These are phyloP conservation scores for Metschnikowia continentalis DNA, from an alignment of 805 yeast species.

Conservation along the genomic window DNA sequence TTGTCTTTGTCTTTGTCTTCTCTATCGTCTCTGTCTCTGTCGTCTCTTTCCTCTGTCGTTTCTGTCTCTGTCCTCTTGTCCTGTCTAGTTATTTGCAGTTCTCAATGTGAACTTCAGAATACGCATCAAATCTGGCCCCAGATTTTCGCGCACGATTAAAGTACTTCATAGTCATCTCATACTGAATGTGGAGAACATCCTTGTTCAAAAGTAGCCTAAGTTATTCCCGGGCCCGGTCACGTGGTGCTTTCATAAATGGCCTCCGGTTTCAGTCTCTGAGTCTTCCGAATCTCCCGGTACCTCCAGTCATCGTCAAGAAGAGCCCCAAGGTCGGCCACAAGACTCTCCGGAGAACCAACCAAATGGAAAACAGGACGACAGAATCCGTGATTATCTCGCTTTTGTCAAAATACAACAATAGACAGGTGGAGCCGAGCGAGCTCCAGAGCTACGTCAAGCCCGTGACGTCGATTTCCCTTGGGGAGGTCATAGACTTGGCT, in stretches of 20 bases:
- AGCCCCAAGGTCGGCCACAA: conserved; percentile 7
- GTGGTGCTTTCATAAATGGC: not conserved
- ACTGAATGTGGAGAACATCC: not conserved
- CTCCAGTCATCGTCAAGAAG: conserved; percentile 4
- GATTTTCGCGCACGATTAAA: not conserved
- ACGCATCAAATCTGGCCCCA: not conserved
- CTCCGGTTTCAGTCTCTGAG: not conserved
- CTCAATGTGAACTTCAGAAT: not conserved
- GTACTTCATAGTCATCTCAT: not conserved
- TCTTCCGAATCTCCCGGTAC: conserved; percentile 1
- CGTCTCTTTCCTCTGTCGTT: too few species aligned
- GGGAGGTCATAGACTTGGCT: conserved; percentile 64
- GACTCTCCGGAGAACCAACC: conserved; percentile 21
- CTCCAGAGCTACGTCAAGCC: conserved; percentile 34
- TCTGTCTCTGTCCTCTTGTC: too few species aligned
- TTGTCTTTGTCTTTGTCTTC: too few species aligned
- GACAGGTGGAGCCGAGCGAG: conserved; percentile 19
- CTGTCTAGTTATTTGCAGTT: too few species aligned
- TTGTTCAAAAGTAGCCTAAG: not conserved
- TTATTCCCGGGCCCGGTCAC: not conserved
- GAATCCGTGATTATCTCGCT: conserved; percentile 15
- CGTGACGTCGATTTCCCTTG: conserved; percentile 67
- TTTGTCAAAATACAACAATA: conserved; percentile 14
- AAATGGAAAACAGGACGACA: conserved; percentile 19
- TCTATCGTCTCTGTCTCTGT: too few species aligned